phyloP scores from a whole-genome alignment of 345 rosid species.

The Ceriops tagal region DNA sequence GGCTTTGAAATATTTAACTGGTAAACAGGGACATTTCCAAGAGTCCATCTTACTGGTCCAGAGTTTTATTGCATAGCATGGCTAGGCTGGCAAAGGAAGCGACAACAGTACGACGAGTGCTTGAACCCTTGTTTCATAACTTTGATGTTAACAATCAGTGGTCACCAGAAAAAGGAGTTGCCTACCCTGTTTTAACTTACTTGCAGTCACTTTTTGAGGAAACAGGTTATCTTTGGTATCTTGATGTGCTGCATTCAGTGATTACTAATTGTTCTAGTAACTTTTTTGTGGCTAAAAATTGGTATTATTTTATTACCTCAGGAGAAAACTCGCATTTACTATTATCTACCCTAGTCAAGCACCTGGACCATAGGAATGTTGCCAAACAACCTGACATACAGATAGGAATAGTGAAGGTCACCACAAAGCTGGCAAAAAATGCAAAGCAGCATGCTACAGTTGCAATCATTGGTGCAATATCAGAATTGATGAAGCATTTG shows the following conservation, averaged over 20 bases:
- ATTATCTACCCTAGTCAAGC: conserved; percentile 72
- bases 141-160: conserved; percentile 74
- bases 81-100: conserved; percentile 82
- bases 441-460: conserved; percentile 66
- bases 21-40: conserved; percentile 59
- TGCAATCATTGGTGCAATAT: conserved; percentile 55
- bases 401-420: conserved; percentile 55
- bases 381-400: conserved; percentile 53
- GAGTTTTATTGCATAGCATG: conserved; percentile 66
- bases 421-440: conserved; percentile 51
- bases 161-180: conserved; percentile 69
- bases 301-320: conserved; percentile 26
- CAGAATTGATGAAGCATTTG: conserved; percentile 73
- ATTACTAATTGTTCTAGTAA: conserved; percentile 1
- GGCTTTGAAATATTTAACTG: conserved; percentile 17
- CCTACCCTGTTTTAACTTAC: conserved; percentile 60
- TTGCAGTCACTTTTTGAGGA: conserved; percentile 77
- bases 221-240: conserved; percentile 48
- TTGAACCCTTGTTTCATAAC: conserved; percentile 74
- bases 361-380: conserved; percentile 85
- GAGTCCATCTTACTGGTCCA: conserved; percentile 86
- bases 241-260: background rate
- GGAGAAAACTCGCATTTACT: conserved; percentile 73
- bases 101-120: conserved; percentile 76
- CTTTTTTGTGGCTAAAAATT: conserved; percentile 18